Evolutionary conservation across 208 protist species (phyloP).

Genomic region (Acanthamoeba polyphaga): DNA sequence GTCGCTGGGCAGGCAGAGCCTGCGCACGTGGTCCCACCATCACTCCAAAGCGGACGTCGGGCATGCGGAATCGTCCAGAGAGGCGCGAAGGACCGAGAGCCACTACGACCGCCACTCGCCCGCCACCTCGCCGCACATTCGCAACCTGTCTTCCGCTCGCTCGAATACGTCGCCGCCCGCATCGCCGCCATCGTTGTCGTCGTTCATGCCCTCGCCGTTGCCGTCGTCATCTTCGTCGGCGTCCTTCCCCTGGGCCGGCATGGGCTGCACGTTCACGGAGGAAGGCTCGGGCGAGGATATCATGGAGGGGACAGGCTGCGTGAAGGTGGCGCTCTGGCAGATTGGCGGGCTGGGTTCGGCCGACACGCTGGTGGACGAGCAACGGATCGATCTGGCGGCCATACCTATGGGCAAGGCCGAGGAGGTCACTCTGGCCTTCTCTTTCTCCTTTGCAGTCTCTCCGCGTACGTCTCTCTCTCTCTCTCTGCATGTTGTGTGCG

Average conservation of each 20-base stretch:
- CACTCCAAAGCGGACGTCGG: background rate
- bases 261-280: constrained; percentile 68
- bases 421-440: background rate
- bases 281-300: constrained; percentile 20
- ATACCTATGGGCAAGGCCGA: background rate
- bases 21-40: constrained; percentile 35
- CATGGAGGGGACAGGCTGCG: background rate
- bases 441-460: background rate
- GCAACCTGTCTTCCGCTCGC: background rate
- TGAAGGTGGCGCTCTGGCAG: constrained; percentile 37
- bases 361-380: background rate
- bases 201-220: background rate
- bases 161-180: background rate
- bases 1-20: constrained; percentile 11
- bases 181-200: background rate
- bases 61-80: too few species aligned
- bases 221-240: background rate
- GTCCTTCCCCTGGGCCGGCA: background rate
- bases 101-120: background rate
- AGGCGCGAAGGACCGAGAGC: background rate
- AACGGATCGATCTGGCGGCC: background rate
- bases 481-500: too few species aligned
- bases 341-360: background rate
- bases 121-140: background rate
- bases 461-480: too few species aligned